Conservation (phyloP, 106 monocot species). For the Amphibolis antarctica region DNA sequence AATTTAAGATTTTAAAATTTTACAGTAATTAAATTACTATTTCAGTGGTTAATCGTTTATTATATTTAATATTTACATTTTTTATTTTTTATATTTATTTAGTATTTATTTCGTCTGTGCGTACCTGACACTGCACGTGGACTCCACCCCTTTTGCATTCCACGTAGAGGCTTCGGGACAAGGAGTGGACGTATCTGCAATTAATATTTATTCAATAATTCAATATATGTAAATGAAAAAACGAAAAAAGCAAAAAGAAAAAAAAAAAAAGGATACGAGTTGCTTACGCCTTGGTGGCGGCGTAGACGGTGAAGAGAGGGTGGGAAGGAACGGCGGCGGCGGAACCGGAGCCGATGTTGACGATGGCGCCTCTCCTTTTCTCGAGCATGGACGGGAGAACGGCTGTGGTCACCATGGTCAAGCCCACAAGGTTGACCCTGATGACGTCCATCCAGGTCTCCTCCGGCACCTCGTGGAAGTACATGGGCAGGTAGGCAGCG, state of each 20-base stretch:
- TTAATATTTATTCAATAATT: background rate
- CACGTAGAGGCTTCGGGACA: slow-evolving; percentile 68
- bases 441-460: slow-evolving; percentile 38
- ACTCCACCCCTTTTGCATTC: slow-evolving; percentile 70
- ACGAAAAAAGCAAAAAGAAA: background rate
- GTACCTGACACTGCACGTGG: slow-evolving; percentile 61
- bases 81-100: no score
- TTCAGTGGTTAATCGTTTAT: no score
- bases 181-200: slow-evolving; percentile 57
- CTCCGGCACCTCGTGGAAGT: slow-evolving; percentile 76
- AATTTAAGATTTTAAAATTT: no score
- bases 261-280: background rate
- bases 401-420: slow-evolving; percentile 57
- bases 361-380: slow-evolving; percentile 53
- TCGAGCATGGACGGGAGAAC: slow-evolving; percentile 64
- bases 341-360: slow-evolving; percentile 69
- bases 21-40: no score
- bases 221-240: background rate
- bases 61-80: no score
- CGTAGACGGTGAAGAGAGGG: slow-evolving; percentile 70
- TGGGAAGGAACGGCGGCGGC: slow-evolving; percentile 58
- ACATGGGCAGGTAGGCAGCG: slow-evolving; percentile 47
- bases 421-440: slow-evolving; percentile 68
- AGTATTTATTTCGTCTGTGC: no score
- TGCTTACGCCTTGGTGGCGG: slow-evolving; percentile 84